Percentiles rank a stretch among this genome's conserved stretches.
These are phyloP conservation scores for Fabrea salina DNA, from an alignment of 169 alveolate genomes.

Conservation along the genomic window DNA sequence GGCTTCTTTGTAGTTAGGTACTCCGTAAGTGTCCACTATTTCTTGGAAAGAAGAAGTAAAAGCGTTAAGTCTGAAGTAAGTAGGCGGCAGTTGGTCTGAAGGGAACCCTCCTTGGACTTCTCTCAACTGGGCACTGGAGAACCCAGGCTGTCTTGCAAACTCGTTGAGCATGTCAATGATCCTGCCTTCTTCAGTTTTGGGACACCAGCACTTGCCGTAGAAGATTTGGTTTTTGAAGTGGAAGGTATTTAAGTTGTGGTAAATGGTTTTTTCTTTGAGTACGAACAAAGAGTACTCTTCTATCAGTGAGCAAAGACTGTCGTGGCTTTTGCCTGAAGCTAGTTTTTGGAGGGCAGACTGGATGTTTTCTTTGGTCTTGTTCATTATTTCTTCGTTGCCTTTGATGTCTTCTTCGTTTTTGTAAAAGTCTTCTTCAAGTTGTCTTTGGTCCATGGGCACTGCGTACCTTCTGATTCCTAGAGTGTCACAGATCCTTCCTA, in stretches of 20 bases:
- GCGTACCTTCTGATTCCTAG: constrained; percentile 47
- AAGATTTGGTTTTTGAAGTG: constrained; percentile 88
- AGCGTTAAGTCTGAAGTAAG: constrained; percentile 91
- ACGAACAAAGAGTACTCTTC: constrained; percentile 94
- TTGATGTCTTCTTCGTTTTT: constrained; percentile 37
- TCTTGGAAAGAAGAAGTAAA: constrained; percentile 89
- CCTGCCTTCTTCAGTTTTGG: constrained; percentile 87
- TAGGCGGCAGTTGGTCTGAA: constrained; percentile 87
- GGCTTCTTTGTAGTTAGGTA: constrained; percentile 97
- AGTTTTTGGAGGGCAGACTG: not conserved
- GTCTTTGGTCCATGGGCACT: constrained; percentile 37
- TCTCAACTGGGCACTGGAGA: constrained; percentile 54
- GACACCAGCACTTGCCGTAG: constrained; percentile 97
- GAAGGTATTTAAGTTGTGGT: constrained; percentile 88
- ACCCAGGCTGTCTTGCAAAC: constrained; percentile 58
- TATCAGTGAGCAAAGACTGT: constrained; percentile 73
- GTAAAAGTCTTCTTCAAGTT: constrained; percentile 26
- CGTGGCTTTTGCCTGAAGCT: not conserved
- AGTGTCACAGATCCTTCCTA: constrained; percentile 90
- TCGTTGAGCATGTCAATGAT: constrained; percentile 75
- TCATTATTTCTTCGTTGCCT: constrained; percentile 31
- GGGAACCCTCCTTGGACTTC: constrained; percentile 71
- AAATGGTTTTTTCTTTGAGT: constrained; percentile 92
- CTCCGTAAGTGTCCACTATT: constrained; percentile 98
- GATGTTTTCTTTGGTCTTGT: constrained; percentile 30